Evolutionary conservation across 441 rosid genomes (phyloP).

Genomic region (Populus hybrid): DNA sequence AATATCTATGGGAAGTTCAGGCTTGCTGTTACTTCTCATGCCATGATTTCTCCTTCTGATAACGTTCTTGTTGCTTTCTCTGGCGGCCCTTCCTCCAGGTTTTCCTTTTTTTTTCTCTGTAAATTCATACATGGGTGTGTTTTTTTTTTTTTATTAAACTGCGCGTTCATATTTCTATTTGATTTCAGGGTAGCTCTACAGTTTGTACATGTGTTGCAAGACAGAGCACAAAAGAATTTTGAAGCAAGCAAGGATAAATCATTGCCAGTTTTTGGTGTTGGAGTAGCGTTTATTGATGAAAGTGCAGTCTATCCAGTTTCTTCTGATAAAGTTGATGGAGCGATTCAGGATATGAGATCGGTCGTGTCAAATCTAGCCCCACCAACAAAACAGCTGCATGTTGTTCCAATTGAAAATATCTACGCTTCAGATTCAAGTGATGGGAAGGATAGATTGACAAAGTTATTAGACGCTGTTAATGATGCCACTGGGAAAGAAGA

Average conservation of each 20-base stretch:
- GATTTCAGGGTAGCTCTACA: conserved; percentile 72
- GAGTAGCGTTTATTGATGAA: conserved; percentile 83
- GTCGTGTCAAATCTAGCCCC: conserved; percentile 50
- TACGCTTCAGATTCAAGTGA: conserved; percentile 42
- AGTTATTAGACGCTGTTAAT: conserved; percentile 43
- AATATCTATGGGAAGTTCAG: conserved; percentile 84
- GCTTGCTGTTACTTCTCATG: conserved; percentile 74
- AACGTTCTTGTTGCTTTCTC: conserved; percentile 93
- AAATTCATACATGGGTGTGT: background rate
- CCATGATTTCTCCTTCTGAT: conserved; percentile 90
- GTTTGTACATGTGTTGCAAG: conserved; percentile 85
- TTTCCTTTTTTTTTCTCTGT: background rate
- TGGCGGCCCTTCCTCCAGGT: conserved; percentile 91
- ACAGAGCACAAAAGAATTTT: conserved; percentile 72
- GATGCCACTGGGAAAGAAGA: conserved; percentile 87
- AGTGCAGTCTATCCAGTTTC: conserved; percentile 36
- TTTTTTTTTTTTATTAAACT: background rate
- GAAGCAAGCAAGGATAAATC: conserved; percentile 84
- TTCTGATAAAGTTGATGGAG: conserved; percentile 29
- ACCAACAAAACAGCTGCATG: conserved; percentile 61
- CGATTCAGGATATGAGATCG: conserved; percentile 44
- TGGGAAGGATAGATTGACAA: conserved; percentile 42
- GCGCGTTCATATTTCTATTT: background rate
- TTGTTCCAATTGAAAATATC: conserved; percentile 56
- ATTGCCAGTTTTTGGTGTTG: conserved; percentile 83